These are phyloP conservation scores for Cenchrus fungigraminus DNA, from an alignment of 176 grass and related monocot genomes.

Conservation along the genomic window DNA sequence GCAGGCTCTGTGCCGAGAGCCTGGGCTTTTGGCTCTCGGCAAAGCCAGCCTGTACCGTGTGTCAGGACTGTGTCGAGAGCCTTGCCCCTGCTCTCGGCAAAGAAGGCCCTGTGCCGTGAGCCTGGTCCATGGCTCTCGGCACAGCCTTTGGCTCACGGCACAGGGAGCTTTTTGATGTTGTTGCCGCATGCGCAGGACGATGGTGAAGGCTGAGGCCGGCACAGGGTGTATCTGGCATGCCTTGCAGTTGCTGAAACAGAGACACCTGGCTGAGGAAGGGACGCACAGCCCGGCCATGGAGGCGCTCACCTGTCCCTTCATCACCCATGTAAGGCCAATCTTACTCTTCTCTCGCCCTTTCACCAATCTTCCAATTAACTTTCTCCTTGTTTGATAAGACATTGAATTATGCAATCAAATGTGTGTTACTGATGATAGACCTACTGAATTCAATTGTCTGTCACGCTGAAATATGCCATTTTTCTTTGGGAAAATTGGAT, in stretches of 20 bases:
- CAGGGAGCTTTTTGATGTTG: conserved; percentile 3
- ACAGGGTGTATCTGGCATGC: conserved; percentile 58
- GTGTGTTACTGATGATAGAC: neutral
- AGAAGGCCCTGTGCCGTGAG: no score
- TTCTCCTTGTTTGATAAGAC: neutral
- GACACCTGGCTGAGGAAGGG: conserved; percentile 77
- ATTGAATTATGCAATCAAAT: conserved; percentile 19
- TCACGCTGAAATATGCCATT: neutral
- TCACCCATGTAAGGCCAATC: conserved; percentile 62
- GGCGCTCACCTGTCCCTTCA: conserved; percentile 71
- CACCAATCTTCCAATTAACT: neutral
- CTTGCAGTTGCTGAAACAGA: conserved; percentile 50
- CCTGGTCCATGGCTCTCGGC: no score
- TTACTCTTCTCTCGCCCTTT: neutral
- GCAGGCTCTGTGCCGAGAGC: no score
- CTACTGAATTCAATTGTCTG: neutral
- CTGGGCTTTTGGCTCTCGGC: no score
- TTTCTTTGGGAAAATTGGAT: neutral
- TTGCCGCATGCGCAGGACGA: conserved; percentile 48
- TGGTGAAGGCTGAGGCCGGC: conserved; percentile 63
- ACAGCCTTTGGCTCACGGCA: no score
- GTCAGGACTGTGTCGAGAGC: no score
- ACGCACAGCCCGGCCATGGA: conserved; percentile 78
- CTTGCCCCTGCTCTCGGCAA: no score
- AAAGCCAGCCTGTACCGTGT: no score